Evolutionary conservation across 2,329 filamentous ascomycete genomes (phyloP).

Genomic region (Paraconiothyrium brasiliense): DNA sequence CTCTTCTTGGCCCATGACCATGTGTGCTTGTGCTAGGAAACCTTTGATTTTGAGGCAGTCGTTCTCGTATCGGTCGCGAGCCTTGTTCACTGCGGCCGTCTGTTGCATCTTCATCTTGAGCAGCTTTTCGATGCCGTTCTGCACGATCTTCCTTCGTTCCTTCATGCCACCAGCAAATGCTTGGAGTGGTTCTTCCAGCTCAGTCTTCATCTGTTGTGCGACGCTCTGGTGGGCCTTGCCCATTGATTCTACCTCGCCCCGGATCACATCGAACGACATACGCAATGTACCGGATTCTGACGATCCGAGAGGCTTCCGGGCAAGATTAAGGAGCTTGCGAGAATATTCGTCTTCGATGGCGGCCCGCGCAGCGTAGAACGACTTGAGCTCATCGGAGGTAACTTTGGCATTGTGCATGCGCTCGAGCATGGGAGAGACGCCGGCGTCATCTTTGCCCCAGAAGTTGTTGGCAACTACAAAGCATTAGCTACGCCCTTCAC

Average conservation of each 20-base stretch:
- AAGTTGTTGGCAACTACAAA: constrained; percentile 96
- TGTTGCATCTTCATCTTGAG: constrained; percentile 94
- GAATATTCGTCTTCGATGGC: constrained; percentile 97
- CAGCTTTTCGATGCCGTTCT: constrained; percentile 91
- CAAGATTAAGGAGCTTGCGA: constrained; percentile 84
- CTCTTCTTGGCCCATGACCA: constrained; percentile 99
- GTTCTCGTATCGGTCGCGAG: constrained; percentile 93
- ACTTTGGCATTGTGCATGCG: constrained; percentile 95
- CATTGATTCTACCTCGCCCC: constrained; percentile 91
- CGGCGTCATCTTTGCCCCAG: constrained; percentile 99
- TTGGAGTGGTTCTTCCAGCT: constrained; percentile 90
- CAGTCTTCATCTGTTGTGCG: constrained; percentile 92
- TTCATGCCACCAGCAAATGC: constrained; percentile 96
- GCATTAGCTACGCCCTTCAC: constrained; percentile 39
- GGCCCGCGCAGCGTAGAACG: constrained; percentile 90
- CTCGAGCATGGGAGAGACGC: constrained; percentile 87
- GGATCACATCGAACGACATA: constrained; percentile 84
- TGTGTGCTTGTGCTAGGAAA: constrained; percentile 96
- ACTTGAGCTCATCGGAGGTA: constrained; percentile 90
- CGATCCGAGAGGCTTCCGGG: constrained; percentile 88
- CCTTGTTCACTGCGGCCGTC: constrained; percentile 91
- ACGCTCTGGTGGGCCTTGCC: constrained; percentile 92
- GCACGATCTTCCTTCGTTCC: constrained; percentile 94
- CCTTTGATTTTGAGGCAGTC: constrained; percentile 98
- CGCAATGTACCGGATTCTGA: constrained; percentile 85